These are phyloP conservation scores for Aegilops sharonensis DNA, from an alignment of 176 grass and related monocot species.

Conservation along the genomic window DNA sequence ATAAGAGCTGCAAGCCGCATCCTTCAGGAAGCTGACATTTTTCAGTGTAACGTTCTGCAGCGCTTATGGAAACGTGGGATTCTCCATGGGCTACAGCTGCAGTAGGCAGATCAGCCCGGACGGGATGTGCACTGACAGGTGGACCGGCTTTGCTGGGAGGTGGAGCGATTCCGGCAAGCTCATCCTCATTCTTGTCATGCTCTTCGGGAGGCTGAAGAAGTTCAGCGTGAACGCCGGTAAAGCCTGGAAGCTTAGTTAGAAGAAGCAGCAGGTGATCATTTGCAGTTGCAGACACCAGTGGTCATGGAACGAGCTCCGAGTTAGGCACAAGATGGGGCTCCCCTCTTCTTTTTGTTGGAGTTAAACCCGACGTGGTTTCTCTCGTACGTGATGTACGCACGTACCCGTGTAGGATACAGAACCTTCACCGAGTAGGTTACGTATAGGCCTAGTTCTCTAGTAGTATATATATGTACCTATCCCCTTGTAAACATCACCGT, in stretches of 20 bases:
- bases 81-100: constrained; percentile 66
- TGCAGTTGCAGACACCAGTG: no score
- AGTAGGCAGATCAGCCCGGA: constrained; percentile 38
- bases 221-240: constrained; percentile 54
- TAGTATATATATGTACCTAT: no score
- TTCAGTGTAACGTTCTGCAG: constrained; percentile 28
- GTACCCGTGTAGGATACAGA: no score
- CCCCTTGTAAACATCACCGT: no score
- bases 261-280: no score
- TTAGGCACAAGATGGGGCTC: no score
- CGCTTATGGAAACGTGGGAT: constrained; percentile 67
- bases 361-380: no score
- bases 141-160: constrained; percentile 39
- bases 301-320: no score
- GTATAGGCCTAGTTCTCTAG: no score
- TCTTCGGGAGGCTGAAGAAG: constrained; percentile 57
- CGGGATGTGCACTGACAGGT: constrained; percentile 36
- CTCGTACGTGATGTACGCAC: no score
- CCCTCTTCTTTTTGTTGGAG: no score
- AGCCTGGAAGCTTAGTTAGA: constrained; percentile 63
- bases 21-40: background rate
- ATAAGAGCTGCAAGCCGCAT: background rate
- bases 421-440: no score
- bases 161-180: constrained; percentile 62
- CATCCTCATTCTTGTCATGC: constrained; percentile 56